Base-by-base conservation (phyloP, 768 basidiomycete species). In the Macrocybe gigantea region DNA sequence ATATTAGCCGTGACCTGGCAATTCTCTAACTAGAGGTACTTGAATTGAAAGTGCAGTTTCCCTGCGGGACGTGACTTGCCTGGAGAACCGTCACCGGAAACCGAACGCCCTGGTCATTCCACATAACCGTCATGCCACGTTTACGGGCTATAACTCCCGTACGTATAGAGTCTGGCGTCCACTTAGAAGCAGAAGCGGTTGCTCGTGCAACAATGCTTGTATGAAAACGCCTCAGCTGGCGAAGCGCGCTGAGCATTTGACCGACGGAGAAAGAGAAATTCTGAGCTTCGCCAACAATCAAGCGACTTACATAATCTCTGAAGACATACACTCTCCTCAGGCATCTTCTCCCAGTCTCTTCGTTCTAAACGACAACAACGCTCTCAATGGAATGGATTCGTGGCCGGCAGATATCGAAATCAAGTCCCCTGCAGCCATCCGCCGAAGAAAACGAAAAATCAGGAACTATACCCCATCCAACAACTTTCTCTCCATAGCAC, bases 81-180 rank as follows among this genome's bases (percentile, higher is more conserved):
- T 98, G 93, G 36, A 99, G 79, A 41, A 99, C 83, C 0, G 96
- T 99, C 30, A 96, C 92, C 1, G 96, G 95, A 54, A 88, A 73
- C 42, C 88, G 76, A 33, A 80, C 82, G 22, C 96, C 96, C 49
- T 91, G 85, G 62, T 87, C 79, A 60, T 93, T 89, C 90, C 92
- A 98, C 59, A 98, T 69, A 10, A 80, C 80, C 7, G 90, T 87
- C 96, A 98, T 98, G 39, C 96, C 96, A 48, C 92, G 82, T 73
- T 99, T 99, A 49, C 86, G 79, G 22, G 93, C 95, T 64, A 99
- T 86, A 52, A 96, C 73, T 6, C 96, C 96, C 0, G 93, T 95
- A 49, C 96, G 79, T 53, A 88, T 78, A 6, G 91, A 93, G 51
- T 77, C 73, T 41, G 94, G 83, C 5, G 82, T 82, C 94, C 94